Base-by-base conservation (phyloP, 2,329 filamentous ascomycete genomes). In the Trichoderma endophyticum region DNA sequence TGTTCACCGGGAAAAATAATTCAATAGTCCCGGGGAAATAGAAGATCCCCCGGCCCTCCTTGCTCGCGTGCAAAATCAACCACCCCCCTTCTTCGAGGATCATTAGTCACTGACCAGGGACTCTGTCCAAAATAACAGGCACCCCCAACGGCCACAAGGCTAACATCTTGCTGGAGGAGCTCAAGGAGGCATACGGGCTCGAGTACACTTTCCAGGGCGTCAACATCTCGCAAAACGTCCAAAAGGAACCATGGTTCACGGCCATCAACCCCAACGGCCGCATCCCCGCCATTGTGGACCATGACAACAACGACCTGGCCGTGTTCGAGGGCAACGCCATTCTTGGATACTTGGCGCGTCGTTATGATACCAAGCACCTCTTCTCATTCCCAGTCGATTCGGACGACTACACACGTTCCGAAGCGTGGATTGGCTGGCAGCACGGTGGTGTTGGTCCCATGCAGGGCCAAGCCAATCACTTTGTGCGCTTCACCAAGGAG, bases 301-400 rank as follows among this genome's bases (percentile, higher is more conserved):
- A 92, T 75, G 88, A 92, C 79, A 85, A 88, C 73, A 82, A 83
- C 71, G 86, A 81, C 61, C 87, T 92, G 66, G 81, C 86, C 57
- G 89, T 95, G 32, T 95, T 95, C 77, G 93, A 96, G 81, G 91
- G 90, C 59, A 87, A 90, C 61, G 88, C 91, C 73, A 95, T 95
- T 77, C 85, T 95, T 77, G 85, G 88, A 72, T 95, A 95, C 80
- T 85, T 95, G 24, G 87, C 89, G 11, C 88, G 90, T n/a, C 87
- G 87, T 74, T 94, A 94, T 78, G 92, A 94, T 79, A 83, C 84
- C 0, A 88, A 93, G 60, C 54, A 80, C 71, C 78, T 75, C 70
- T 79, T 83, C 70, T 81, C 80, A 8, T 83, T 83, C 72, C 77
- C 77, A 28, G 67, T 76, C 26, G 84, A 87, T 39, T 77, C 79